Conservation (phyloP, 2,329 filamentous ascomycete genomes). For the Clonostachys sp. region DNA sequence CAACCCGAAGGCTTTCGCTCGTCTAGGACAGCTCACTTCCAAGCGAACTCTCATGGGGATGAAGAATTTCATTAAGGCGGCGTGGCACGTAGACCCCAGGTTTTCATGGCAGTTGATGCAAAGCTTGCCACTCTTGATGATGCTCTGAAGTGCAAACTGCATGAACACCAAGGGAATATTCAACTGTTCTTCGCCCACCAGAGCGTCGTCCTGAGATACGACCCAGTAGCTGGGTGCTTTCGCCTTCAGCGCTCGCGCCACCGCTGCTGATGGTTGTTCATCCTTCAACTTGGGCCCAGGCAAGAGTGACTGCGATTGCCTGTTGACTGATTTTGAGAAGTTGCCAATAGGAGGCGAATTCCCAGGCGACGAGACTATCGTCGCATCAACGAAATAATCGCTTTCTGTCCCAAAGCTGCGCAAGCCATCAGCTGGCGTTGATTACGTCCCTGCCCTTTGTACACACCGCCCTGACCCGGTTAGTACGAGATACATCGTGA, state of each 20-base stretch:
- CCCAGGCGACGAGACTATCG: constrained; percentile 19
- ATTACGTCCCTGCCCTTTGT: too few relatives aligned
- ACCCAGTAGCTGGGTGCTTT: neutral
- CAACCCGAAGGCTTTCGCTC: too few relatives aligned
- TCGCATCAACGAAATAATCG: constrained; percentile 28
- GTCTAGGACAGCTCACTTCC: too few relatives aligned
- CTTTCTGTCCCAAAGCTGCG: constrained; percentile 29
- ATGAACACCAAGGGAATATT: constrained; percentile 57
- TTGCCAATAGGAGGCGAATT: neutral
- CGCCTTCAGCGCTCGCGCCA: too few relatives aligned
- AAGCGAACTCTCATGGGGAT: too few relatives aligned
- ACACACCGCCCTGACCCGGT: too few relatives aligned
- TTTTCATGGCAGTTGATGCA: constrained; percentile 79
- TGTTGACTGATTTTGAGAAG: neutral
- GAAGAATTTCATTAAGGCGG: too few relatives aligned
- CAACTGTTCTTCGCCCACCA: constrained; percentile 20
- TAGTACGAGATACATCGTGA: too few relatives aligned
- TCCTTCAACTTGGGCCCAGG: too few relatives aligned
- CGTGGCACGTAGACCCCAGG: constrained; percentile 24
- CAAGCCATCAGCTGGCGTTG: neutral
- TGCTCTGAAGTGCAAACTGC: constrained; percentile 73
- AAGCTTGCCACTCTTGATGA: constrained; percentile 79
- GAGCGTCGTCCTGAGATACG: constrained; percentile 17
- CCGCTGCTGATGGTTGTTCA: neutral
- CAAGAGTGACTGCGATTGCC: too few relatives aligned